Evolutionary conservation across 1,284 basidiomycete genomes (phyloP).

Genomic region (Termitomyces sp.): DNA sequence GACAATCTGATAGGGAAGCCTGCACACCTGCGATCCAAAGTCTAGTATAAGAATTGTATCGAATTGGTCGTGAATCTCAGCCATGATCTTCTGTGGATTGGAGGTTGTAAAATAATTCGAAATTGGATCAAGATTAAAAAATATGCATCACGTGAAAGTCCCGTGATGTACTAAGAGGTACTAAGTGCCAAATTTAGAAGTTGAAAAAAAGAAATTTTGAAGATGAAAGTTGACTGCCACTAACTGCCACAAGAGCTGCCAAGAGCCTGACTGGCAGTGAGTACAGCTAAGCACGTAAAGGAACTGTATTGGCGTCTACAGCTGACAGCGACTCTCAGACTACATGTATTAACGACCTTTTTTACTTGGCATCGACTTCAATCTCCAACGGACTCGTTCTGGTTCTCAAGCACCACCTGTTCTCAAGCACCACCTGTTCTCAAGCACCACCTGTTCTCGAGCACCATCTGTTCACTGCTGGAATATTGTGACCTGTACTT

Average conservation of each 20-base stretch:
- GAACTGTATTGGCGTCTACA: no score
- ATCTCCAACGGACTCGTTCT: background rate
- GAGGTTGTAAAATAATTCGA: background rate
- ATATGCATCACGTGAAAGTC: conserved; percentile 12
- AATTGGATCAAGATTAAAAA: conserved; percentile 8
- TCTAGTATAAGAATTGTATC: conserved; percentile 97
- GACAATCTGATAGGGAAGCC: background rate
- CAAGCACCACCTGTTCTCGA: background rate
- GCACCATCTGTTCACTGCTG: background rate
- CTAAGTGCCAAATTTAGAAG: background rate
- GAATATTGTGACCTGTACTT: conserved; percentile 1
- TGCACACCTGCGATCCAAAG: conserved; percentile 89
- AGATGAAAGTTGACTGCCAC: no score
- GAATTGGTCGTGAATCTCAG: conserved; percentile 91
- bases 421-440: background rate
- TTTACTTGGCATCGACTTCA: background rate
- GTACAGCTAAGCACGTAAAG: no score
- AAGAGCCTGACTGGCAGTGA: no score
- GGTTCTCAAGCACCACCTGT: background rate
- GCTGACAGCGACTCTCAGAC: background rate
- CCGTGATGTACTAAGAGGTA: conserved; percentile 9
- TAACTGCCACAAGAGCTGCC: no score
- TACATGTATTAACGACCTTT: background rate
- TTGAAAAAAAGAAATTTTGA: no score
- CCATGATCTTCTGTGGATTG: conserved; percentile 38